Evolutionary conservation across 2,329 filamentous ascomycete species (phyloP).

Genomic region (Ophiosphaerella korrae): DNA sequence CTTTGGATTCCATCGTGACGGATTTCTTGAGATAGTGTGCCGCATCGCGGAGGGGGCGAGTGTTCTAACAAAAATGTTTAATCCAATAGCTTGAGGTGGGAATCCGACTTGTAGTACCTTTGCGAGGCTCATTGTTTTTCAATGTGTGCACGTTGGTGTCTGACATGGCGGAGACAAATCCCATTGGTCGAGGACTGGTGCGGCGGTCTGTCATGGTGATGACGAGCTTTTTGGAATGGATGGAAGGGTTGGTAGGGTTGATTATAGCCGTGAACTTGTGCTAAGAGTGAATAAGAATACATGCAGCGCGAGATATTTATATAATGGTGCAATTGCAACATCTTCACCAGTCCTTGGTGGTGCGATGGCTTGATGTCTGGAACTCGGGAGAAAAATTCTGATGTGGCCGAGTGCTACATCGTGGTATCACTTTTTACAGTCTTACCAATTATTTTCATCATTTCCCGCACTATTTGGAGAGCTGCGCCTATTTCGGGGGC

Average conservation of each 20-base stretch:
- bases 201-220: slow-evolving; percentile 1
- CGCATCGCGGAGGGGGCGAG: neutral
- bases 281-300: too few species aligned
- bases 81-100: neutral
- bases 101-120: neutral
- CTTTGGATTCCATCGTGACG: slow-evolving; percentile 1
- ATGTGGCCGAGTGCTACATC: too few species aligned
- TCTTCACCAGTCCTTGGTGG: neutral
- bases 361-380: slow-evolving; percentile 3
- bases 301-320: too few species aligned
- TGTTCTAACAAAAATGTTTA: neutral
- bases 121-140: neutral
- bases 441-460: too few species aligned
- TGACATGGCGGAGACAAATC: slow-evolving; percentile 5
- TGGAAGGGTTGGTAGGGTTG: neutral
- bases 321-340: neutral
- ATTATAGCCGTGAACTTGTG: neutral
- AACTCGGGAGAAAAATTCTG: too few species aligned
- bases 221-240: neutral
- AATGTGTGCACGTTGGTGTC: slow-evolving; percentile 1
- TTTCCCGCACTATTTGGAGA: too few species aligned
- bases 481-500: too few species aligned
- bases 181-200: slow-evolving; percentile 1
- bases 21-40: slow-evolving; percentile 7
- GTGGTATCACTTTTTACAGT: too few species aligned